Percentiles rank a stretch among this genome's conserved stretches.
Conservation (phyloP, 2,329 filamentous ascomycete genomes). For the Saccharata proteae region DNA sequence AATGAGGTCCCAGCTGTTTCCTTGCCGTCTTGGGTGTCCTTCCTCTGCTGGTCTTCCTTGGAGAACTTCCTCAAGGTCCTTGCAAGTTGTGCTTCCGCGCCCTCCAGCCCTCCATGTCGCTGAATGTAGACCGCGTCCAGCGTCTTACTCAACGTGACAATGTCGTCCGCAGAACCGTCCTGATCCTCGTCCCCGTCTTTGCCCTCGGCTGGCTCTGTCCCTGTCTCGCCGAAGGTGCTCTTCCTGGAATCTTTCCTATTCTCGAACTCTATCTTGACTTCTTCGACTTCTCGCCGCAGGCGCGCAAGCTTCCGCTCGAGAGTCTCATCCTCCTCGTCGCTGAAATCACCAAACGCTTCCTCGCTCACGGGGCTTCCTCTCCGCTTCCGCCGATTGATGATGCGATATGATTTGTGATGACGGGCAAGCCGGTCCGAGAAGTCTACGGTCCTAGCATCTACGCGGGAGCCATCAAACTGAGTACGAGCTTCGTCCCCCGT, state of each 20-base stretch:
- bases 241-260: conserved; percentile 20
- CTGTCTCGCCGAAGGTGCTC: conserved; percentile 20
- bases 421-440: conserved; percentile 85
- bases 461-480: conserved; percentile 61
- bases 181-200: conserved; percentile 27
- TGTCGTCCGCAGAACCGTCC: conserved; percentile 39
- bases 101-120: conserved; percentile 21
- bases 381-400: conserved; percentile 52
- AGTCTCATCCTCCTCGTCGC: conserved; percentile 67
- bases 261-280: conserved; percentile 43
- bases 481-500: conserved; percentile 68
- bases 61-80: conserved; percentile 23
- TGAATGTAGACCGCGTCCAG: conserved; percentile 51
- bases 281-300: conserved; percentile 70
- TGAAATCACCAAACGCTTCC: conserved; percentile 52
- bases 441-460: conserved; percentile 69
- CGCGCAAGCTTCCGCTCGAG: conserved; percentile 70
- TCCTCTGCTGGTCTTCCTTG: conserved; percentile 1
- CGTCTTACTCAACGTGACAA: conserved; percentile 58
- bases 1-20: too few species aligned
- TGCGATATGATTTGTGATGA: conserved; percentile 65
- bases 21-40: background rate
- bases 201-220: conserved; percentile 1
- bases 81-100: conserved; percentile 24
- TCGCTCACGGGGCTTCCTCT: conserved; percentile 38